These are phyloP conservation scores for Pseudonectria foliicola DNA, from an alignment of 2,329 filamentous ascomycete genomes.

Conservation along the genomic window DNA sequence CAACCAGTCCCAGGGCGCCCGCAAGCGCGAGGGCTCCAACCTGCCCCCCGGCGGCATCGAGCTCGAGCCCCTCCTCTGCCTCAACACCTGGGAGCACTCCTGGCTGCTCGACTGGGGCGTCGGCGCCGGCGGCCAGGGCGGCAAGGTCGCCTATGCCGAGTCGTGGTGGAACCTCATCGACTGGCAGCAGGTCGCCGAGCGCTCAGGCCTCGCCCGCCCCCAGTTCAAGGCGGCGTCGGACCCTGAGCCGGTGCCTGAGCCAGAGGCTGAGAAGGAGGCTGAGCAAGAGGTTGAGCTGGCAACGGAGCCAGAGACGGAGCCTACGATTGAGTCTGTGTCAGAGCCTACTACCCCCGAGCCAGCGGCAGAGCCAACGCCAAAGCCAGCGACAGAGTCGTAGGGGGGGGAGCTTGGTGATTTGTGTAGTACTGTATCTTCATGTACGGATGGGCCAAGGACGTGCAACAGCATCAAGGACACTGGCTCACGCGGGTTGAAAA, in stretches of 20 bases:
- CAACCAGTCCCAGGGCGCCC: conserved; percentile 26
- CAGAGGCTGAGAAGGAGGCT: too few species aligned
- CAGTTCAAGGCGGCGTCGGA: conserved; percentile 24
- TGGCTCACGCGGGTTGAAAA: too few species aligned
- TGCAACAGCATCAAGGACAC: too few species aligned
- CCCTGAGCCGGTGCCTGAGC: too few species aligned
- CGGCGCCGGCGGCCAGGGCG: conserved; percentile 49
- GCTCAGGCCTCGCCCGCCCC: conserved; percentile 26
- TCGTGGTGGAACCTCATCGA: conserved; percentile 85
- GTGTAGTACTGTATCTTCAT: too few species aligned
- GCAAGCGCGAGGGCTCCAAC: conserved; percentile 19
- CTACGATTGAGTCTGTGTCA: too few species aligned
- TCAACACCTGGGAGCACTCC: conserved; percentile 95
- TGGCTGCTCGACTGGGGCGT: conserved; percentile 77
- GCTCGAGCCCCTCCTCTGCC: conserved; percentile 72
- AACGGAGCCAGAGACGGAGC: too few species aligned
- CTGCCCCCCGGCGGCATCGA: conserved; percentile 60
- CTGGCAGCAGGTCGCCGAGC: conserved; percentile 64
- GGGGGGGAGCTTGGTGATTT: neutral
- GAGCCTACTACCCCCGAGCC: too few species aligned
- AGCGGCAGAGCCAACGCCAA: too few species aligned
- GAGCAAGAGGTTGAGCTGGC: too few species aligned
- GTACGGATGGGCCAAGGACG: too few species aligned
- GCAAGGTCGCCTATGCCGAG: conserved; percentile 69
- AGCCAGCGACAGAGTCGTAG: conserved; percentile 1